Evolutionary conservation across 805 yeast species (phyloP).

Genomic region (Kodamaea neixiangensis): DNA sequence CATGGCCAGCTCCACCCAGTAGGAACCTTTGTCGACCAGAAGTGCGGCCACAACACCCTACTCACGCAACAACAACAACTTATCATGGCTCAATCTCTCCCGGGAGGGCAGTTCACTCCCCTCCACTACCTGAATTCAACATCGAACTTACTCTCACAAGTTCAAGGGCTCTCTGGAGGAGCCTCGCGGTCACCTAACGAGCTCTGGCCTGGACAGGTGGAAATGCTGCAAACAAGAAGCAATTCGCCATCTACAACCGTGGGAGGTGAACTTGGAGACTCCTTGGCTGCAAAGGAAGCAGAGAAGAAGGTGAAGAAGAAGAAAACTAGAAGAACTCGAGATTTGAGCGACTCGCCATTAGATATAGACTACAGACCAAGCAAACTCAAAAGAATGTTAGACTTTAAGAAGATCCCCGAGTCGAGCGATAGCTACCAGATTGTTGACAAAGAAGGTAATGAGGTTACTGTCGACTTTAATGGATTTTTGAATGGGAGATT

Average conservation of each 20-base stretch:
- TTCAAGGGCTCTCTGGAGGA: slow-evolving; percentile 1
- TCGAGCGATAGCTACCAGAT: slow-evolving; percentile 23
- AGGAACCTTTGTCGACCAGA: not conserved
- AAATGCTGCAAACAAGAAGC: not conserved
- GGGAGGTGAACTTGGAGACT: not conserved
- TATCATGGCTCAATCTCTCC: not conserved
- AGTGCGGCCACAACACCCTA: not conserved
- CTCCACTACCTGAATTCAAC: slow-evolving; percentile 9
- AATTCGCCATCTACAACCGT: not conserved
- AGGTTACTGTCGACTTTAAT: slow-evolving; percentile 25
- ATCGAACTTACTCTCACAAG: slow-evolving; percentile 8
- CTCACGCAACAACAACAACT: slow-evolving; percentile 10
- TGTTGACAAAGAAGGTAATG: slow-evolving; percentile 31
- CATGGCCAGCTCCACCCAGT: slow-evolving; percentile 23
- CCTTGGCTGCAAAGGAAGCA: not conserved
- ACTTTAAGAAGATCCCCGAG: slow-evolving; percentile 23
- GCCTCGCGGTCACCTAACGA: not conserved
- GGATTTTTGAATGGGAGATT: slow-evolving; percentile 48
- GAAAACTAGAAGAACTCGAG: slow-evolving; percentile 1
- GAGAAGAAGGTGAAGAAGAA: slow-evolving; percentile 1
- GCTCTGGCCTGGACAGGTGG: slow-evolving; percentile 3
- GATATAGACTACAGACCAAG: slow-evolving; percentile 27
- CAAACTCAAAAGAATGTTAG: slow-evolving; percentile 30
- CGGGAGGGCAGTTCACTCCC: slow-evolving; percentile 1
- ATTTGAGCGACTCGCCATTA: not conserved